Base-by-base conservation (phyloP, 1,139 yeast species). In the Zhuliangozyma blackwelliae region DNA sequence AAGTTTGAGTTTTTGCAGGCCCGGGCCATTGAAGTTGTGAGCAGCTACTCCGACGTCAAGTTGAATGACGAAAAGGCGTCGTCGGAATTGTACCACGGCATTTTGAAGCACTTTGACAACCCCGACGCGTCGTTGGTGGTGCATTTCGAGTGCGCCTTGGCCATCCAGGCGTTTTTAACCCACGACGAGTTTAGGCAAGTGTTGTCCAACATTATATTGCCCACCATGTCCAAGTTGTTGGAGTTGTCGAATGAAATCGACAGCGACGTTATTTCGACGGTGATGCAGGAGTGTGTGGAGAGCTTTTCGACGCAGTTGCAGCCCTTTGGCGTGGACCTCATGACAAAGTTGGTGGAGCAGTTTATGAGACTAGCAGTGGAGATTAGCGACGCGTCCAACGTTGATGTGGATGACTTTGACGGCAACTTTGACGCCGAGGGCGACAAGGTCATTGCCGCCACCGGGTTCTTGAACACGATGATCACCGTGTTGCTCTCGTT, bases 281-380 rank as follows among this genome's bases (percentile, higher is more conserved):
- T 92, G 11, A 88, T 92, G 85, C 97, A 92, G 64, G 97, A 90
- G 51, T 83, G 95, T 57, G 97, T 92, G 20, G 97, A 90, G 52
- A 79, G 77, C 40, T 92, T 84, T 58, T 75, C 95, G 4, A 87
- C 82, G 48, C 95, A 90, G 59, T 68, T 92, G 47, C 94, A 90
- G 48, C 97, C 98, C 25, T 92, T 90, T 61, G 96, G 97, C 7
- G 80, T 85, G 31, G 94, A 87, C 47, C 70, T 92, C 50, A 88
- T 90, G 75, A 73, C 72, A 29, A 89, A 84, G 51, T 66, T 92
- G 49, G 81, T 83, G 23, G 84, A 82, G 43, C 97, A 90, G 57
- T 82, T 89, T 51, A 61, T 88, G 72, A 75, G 86, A 51, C 61
- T 89, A 29, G 81, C 88, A 1, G 63, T 65, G 29, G 97, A 89